These are phyloP conservation scores for Polyporus tsugae DNA, from an alignment of 1,284 basidiomycete species.

Conservation along the genomic window DNA sequence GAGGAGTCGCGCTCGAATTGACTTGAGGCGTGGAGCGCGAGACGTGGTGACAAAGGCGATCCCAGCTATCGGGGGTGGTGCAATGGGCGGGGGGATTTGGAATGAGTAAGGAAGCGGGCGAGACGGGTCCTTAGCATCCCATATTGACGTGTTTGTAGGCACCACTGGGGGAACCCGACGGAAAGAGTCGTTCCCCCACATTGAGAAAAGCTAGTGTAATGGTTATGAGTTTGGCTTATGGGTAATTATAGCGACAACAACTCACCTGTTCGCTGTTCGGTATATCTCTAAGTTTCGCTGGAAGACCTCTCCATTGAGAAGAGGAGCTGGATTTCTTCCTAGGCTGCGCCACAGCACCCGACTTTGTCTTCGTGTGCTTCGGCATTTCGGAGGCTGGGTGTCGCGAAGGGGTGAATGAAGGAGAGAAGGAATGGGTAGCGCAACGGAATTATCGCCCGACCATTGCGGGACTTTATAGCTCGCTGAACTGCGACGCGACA, in stretches of 20 bases:
- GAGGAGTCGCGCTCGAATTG: background rate
- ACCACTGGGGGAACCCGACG: background rate
- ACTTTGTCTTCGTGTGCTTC: background rate
- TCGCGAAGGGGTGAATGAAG: background rate
- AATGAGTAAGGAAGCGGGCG: background rate
- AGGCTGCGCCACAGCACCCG: background rate
- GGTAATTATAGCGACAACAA: background rate
- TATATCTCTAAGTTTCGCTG: background rate
- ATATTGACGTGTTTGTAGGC: background rate
- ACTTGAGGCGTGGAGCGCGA: background rate
- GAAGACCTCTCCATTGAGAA: constrained; percentile 2
- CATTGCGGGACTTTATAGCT: background rate
- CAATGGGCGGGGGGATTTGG: background rate
- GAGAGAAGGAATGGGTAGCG: background rate
- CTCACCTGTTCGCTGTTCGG: constrained; percentile 1
- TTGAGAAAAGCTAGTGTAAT: background rate
- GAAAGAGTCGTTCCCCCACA: constrained; percentile 7
- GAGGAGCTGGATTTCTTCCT: background rate
- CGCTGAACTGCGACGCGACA: background rate
- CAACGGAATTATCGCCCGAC: no score
- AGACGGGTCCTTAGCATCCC: background rate
- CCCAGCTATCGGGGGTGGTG: background rate
- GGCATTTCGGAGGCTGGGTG: background rate
- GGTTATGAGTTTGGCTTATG: background rate
- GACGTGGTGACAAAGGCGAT: background rate